Conservation (phyloP, 495 filamentous ascomycete genomes). For the Penicillium steckii region DNA sequence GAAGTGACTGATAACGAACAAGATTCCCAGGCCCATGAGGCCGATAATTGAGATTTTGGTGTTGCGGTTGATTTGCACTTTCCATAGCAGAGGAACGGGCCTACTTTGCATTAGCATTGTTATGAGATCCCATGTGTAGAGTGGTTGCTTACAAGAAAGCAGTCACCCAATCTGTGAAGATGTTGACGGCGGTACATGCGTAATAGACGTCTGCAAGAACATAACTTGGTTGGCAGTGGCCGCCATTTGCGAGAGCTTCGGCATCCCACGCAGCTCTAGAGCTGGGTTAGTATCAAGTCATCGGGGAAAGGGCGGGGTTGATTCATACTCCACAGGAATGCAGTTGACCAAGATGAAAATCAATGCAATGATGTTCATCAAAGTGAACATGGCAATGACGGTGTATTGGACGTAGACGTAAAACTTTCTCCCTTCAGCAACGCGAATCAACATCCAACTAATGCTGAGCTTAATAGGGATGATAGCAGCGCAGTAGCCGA, state of each 20-base stretch:
- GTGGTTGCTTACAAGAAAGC: conserved; percentile 42
- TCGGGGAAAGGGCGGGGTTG: not conserved
- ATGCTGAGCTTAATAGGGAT: conserved; percentile 32
- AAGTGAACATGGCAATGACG: conserved; percentile 14
- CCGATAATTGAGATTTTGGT: conserved; percentile 47
- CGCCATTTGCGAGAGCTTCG: conserved; percentile 13
- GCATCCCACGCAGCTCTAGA: conserved; percentile 21
- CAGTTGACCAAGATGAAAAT: conserved; percentile 27
- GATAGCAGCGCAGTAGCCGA: conserved; percentile 28
- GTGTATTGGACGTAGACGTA: conserved; percentile 23
- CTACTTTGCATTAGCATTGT: not conserved
- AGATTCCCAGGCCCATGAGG: conserved; percentile 48
- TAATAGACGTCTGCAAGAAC: conserved; percentile 27
- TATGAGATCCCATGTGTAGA: not conserved
- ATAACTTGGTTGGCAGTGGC: conserved; percentile 19
- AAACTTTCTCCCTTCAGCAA: conserved; percentile 20
- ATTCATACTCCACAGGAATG: conserved; percentile 20
- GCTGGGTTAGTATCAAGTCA: not conserved
- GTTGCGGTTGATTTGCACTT: conserved; percentile 42
- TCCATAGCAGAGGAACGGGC: conserved; percentile 49
- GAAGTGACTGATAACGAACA: conserved; percentile 30
- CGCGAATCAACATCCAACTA: conserved; percentile 27
- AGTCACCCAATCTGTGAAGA: conserved; percentile 30
- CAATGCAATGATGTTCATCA: conserved; percentile 25
- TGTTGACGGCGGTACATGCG: conserved; percentile 26